Evolutionary conservation across 192 early-diverging fungal species (phyloP).

Genomic region (Entomortierella parvispora): DNA sequence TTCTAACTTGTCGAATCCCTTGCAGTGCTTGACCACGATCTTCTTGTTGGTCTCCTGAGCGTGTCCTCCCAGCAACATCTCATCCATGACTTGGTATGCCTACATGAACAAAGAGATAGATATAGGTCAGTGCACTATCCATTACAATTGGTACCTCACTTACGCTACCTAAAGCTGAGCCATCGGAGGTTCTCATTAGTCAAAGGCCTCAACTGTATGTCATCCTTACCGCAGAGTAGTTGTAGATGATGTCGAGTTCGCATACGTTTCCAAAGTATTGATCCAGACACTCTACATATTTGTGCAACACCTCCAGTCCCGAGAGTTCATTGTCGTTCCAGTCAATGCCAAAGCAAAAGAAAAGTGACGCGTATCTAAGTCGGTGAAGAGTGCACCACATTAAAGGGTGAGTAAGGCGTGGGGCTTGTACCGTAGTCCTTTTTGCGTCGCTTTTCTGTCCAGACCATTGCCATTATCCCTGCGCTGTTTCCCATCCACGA

Average conservation of each 20-base stretch:
- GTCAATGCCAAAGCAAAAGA: constrained; percentile 61
- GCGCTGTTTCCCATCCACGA: too few relatives aligned
- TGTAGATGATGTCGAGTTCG: constrained; percentile 66
- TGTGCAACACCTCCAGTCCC: constrained; percentile 60
- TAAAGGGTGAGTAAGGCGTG: not conserved
- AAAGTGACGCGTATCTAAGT: constrained; percentile 61
- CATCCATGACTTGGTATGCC: constrained; percentile 60
- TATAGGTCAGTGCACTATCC: not conserved
- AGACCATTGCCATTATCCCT: too few relatives aligned
- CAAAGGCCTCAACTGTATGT: not conserved
- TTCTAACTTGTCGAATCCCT: constrained; percentile 51
- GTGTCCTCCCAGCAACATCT: constrained; percentile 54
- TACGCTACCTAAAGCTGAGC: too few relatives aligned
- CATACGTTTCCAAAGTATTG: constrained; percentile 68
- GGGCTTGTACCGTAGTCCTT: too few relatives aligned
- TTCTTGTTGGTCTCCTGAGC: constrained; percentile 55
- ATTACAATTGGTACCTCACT: not conserved
- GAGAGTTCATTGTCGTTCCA: constrained; percentile 64
- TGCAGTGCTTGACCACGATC: constrained; percentile 51
- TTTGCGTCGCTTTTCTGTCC: not conserved
- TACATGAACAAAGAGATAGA: constrained; percentile 8
- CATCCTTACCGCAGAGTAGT: constrained; percentile 56
- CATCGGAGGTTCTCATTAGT: too few relatives aligned
- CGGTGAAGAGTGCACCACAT: not conserved
- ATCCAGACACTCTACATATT: constrained; percentile 64